Evolutionary conservation across 2,329 filamentous ascomycete genomes (phyloP), one percentile per base, ranked within the genome.

Genomic region (Fusarium incarnatum): DNA sequence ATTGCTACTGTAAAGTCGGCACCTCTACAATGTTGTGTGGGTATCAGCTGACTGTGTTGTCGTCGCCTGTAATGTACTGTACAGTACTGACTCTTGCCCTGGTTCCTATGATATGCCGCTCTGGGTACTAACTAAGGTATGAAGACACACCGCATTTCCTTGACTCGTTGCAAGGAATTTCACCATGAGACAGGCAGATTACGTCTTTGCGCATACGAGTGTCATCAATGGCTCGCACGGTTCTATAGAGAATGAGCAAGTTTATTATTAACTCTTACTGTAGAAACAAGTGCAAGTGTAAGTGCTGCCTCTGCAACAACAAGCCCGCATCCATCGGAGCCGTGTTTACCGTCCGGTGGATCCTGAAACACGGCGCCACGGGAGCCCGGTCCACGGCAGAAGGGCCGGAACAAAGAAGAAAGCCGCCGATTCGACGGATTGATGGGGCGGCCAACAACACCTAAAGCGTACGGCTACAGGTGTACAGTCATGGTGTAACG

Each of bases 341-440:
- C 58, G 58, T 47, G 22, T 50, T 52, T 55, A n/a, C 59, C 46
- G 54, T 42, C 44, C 22, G 37, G 63, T 58, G 55, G 59, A 48
- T 42, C 68, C 48, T 60, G 68, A 70, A 71, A 64, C 59, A 61
- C 67, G 68, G 67, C 68, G 58, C 40, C 42, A 57, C 50, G 58
- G 68, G 25, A 22, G 48, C 46, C 62, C 48, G 41, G 42, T 52
- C 52, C 27, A 60, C 67, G 54, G 65, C 54, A 32, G 34, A 40
- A 55, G 9, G 20, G 18, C 53, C 62, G 56, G 48, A n/a, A 13
- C 32, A 50, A 34, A 50, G 45, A n/a, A 16, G 44, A 50, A 34
- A 54, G 45, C 47, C 45, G 41, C 66, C 56, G 60, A 70, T 67
- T 62, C 30, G 45, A 68, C 54, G 37, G 66, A 27, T 42, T 42